Percentiles rank a stretch among this genome's conserved stretches.
Evolutionary conservation across 805 yeast genomes (phyloP).

Genomic region (Candida krabiensis): DNA sequence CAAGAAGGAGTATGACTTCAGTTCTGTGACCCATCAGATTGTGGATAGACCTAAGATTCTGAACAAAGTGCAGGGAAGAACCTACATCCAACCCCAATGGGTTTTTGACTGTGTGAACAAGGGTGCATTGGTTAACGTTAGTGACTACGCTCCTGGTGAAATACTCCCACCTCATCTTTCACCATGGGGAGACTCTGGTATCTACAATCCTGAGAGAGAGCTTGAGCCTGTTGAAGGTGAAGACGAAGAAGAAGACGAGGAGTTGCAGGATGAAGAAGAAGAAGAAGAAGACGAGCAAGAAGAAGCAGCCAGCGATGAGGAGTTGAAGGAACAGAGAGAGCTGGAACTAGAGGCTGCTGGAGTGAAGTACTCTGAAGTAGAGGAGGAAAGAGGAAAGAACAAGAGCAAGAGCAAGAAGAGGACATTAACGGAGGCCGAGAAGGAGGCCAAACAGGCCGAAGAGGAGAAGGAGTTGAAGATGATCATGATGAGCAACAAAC

Average conservation of each 20-base stretch:
- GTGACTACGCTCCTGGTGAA: slow-evolving; percentile 90
- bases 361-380: slow-evolving; percentile 66
- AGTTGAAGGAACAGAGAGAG: slow-evolving; percentile 68
- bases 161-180: slow-evolving; percentile 93
- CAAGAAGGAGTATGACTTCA: slow-evolving; percentile 54
- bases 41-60: slow-evolving; percentile 85
- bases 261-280: slow-evolving; percentile 49
- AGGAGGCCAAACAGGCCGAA: slow-evolving; percentile 50
- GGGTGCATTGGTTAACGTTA: slow-evolving; percentile 70
- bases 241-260: slow-evolving; percentile 46
- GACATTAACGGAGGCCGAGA: slow-evolving; percentile 41
- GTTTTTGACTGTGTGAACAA: slow-evolving; percentile 88
- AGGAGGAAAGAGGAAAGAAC: slow-evolving; percentile 31
- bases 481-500: slow-evolving; percentile 98
- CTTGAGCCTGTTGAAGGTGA: slow-evolving; percentile 40
- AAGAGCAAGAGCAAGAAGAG: slow-evolving; percentile 39
- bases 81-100: slow-evolving; percentile 98
- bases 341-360: slow-evolving; percentile 91
- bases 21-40: slow-evolving; percentile 86
- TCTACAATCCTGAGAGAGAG: slow-evolving; percentile 77
- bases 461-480: slow-evolving; percentile 87
- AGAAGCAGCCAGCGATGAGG: slow-evolving; percentile 53
- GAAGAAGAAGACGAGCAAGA: slow-evolving; percentile 56
- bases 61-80: slow-evolving; percentile 83
- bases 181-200: slow-evolving; percentile 98